These are phyloP conservation scores for Ailanthus altissimus DNA, from an alignment of 345 rosid genomes.

Conservation along the genomic window DNA sequence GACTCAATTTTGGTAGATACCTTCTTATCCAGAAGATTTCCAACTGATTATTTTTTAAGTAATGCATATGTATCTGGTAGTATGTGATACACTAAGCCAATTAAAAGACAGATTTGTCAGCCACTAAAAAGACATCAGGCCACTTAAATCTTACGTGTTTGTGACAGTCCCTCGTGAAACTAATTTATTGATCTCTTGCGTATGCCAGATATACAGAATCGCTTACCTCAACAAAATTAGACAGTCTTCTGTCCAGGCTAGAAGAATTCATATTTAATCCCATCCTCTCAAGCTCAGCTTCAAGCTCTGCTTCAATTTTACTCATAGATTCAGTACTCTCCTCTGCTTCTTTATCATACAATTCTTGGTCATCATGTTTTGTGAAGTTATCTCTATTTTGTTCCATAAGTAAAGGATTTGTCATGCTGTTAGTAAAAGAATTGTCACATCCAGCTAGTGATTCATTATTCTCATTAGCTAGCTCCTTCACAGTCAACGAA, in stretches of 20 bases:
- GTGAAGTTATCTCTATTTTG: conserved; percentile 24
- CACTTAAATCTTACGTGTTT: neutral
- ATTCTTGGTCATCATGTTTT: conserved; percentile 29
- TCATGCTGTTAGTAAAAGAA: conserved; percentile 30
- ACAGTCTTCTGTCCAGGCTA: conserved; percentile 41
- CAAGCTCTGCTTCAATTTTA: conserved; percentile 92
- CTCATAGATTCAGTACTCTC: conserved; percentile 55
- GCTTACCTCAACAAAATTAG: conserved; percentile 61
- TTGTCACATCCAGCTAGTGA: conserved; percentile 33
- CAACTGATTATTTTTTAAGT: neutral
- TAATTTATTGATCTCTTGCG: conserved; percentile 4
- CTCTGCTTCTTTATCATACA: conserved; percentile 37
- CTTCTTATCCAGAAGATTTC: conserved; percentile 2
- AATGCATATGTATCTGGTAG: neutral
- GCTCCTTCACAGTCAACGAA: conserved; percentile 57
- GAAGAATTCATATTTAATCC: conserved; percentile 61
- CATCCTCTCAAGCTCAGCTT: conserved; percentile 93
- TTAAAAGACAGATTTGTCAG: neutral
- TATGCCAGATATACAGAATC: neutral
- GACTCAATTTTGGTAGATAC: neutral
- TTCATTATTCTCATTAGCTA: conserved; percentile 47
- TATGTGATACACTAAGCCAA: neutral
- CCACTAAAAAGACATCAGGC: neutral
- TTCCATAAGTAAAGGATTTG: conserved; percentile 19
- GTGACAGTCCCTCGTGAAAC: neutral